A percentile compares a stretch with the other conserved stretches of the same genome.
Conservation (phyloP, 108 stramenopile species). For the Nannochloropsis oceanica region DNA sequence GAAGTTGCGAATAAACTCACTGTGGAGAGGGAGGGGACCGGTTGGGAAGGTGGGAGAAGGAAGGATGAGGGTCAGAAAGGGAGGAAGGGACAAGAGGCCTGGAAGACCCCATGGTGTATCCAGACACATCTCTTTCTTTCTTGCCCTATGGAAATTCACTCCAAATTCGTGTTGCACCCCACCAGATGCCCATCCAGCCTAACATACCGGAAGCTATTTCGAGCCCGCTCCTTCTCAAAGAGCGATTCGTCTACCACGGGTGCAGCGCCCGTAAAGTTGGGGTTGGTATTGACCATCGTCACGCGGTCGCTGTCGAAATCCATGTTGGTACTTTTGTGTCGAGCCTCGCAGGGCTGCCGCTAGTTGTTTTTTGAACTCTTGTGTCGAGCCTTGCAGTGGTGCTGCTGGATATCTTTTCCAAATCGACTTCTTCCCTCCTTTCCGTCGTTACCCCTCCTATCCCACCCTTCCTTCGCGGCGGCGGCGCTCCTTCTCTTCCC, state of each 20-base stretch:
- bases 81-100: background rate
- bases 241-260: background rate
- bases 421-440: background rate
- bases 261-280: background rate
- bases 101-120: background rate
- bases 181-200: background rate
- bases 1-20: constrained; percentile 47
- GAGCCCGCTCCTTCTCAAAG: background rate
- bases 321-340: background rate
- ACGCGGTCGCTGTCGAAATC: background rate
- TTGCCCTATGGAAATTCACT: too few relatives aligned
- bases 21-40: background rate
- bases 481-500: too few relatives aligned
- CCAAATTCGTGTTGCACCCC: too few relatives aligned
- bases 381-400: background rate
- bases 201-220: background rate
- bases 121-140: too few relatives aligned
- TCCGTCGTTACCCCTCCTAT: background rate
- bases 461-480: background rate
- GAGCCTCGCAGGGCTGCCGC: background rate
- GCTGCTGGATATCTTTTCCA: background rate
- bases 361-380: background rate
- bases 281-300: background rate
- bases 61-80: background rate
- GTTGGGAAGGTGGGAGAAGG: background rate